Evolutionary conservation across 805 yeast species (phyloP).

Genomic region (Suhomyces tanzawaensis): DNA sequence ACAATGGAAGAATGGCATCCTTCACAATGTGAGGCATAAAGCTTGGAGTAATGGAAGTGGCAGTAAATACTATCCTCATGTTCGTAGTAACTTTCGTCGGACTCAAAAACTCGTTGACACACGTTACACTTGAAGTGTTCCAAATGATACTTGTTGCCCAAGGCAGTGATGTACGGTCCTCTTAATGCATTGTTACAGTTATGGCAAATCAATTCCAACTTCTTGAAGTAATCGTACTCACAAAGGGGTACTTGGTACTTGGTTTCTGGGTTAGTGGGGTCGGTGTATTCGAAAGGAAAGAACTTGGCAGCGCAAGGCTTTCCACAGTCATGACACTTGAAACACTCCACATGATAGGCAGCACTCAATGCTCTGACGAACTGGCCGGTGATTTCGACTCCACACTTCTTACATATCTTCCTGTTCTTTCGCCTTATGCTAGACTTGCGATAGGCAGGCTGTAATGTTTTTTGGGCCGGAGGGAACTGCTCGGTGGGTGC

Average conservation of each 20-base stretch:
- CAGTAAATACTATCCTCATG: conserved; percentile 81
- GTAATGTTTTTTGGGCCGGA: background rate
- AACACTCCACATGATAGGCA: conserved; percentile 84
- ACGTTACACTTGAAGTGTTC: conserved; percentile 93
- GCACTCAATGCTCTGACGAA: conserved; percentile 80
- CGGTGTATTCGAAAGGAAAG: conserved; percentile 65
- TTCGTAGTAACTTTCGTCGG: conserved; percentile 89
- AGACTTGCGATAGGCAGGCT: conserved; percentile 6
- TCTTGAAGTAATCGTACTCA: conserved; percentile 87
- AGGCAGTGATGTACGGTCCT: conserved; percentile 91
- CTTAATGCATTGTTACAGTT: conserved; percentile 82
- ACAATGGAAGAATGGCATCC: conserved; percentile 91
- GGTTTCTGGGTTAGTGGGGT: conserved; percentile 31
- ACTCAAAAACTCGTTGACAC: conserved; percentile 82
- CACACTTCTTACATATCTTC: conserved; percentile 38
- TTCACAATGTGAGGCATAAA: conserved; percentile 85
- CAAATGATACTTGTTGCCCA: conserved; percentile 87
- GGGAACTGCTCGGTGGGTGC: conserved; percentile 7
- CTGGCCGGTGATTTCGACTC: conserved; percentile 51
- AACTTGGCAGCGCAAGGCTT: conserved; percentile 79
- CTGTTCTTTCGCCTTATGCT: conserved; percentile 18
- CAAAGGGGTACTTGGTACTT: conserved; percentile 56
- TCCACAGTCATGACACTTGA: conserved; percentile 82
- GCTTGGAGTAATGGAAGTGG: conserved; percentile 86
- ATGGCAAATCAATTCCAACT: conserved; percentile 80